Evolutionary conservation across 495 filamentous ascomycete species (phyloP).

Genomic region (Filosporella fistucella): DNA sequence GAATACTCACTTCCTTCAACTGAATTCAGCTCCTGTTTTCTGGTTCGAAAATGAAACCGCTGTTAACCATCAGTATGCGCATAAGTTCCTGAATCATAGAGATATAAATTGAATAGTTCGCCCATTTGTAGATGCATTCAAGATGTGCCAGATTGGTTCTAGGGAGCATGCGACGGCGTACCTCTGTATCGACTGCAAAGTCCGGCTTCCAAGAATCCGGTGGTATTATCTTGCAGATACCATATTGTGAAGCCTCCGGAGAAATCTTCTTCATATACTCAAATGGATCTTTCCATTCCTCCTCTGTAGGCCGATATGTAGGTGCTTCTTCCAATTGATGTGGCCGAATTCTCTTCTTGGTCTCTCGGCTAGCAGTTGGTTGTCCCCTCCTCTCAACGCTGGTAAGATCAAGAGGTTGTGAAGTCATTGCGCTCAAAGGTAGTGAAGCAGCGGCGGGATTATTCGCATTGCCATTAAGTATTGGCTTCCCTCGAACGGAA

Average conservation of each 20-base stretch:
- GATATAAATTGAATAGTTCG: no score
- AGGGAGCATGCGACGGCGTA: no score
- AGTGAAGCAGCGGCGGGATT: conserved; percentile 42
- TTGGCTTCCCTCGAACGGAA: conserved; percentile 34
- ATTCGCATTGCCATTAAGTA: conserved; percentile 47
- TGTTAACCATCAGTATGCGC: conserved; percentile 29
- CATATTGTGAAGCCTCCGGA: conserved; percentile 78
- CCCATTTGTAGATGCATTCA: no score
- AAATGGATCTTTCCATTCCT: conserved; percentile 92
- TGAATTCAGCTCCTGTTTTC: conserved; percentile 96
- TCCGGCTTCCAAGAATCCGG: conserved; percentile 90
- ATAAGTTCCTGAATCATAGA: background rate
- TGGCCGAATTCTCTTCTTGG: conserved; percentile 64
- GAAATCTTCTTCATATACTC: conserved; percentile 88
- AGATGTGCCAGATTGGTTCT: background rate
- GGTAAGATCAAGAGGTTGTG: conserved; percentile 69
- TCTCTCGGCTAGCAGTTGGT: conserved; percentile 68
- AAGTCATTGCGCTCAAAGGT: conserved; percentile 47
- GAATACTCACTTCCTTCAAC: conserved; percentile 88
- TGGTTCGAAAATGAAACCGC: conserved; percentile 95
- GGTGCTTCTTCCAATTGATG: conserved; percentile 88
- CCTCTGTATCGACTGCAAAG: conserved; percentile 97
- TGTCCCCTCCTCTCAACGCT: conserved; percentile 91
- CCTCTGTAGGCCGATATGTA: conserved; percentile 82
- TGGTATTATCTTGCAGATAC: conserved; percentile 91